Evolutionary conservation across 2,329 filamentous ascomycete species (phyloP).

Genomic region (Fusarium decemcellulare): DNA sequence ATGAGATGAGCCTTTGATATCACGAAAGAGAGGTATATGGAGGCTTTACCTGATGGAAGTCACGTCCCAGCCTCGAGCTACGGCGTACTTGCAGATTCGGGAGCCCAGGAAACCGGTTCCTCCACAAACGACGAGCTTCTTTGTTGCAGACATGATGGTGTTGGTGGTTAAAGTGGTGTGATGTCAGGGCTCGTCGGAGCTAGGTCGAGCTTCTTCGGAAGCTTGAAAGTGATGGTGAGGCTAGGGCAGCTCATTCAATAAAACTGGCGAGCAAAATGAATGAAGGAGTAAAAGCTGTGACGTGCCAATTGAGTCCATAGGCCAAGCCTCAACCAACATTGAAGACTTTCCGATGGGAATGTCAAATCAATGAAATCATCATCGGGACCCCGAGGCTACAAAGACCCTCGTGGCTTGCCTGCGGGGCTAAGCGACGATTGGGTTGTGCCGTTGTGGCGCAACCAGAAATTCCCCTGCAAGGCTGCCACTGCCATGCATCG

Average conservation of each 20-base stretch:
- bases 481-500: slow-evolving; percentile 19
- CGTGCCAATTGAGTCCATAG: slow-evolving; percentile 28
- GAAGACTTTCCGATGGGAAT: slow-evolving; percentile 21
- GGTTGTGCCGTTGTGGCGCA: slow-evolving; percentile 27
- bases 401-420: slow-evolving; percentile 24
- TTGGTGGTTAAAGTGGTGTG: slow-evolving; percentile 39
- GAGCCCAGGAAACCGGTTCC: slow-evolving; percentile 93
- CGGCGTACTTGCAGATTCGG: slow-evolving; percentile 92
- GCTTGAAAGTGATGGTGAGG: background rate
- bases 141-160: slow-evolving; percentile 70
- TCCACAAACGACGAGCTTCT: slow-evolving; percentile 90
- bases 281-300: background rate
- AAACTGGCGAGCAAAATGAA: background rate
- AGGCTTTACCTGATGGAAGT: slow-evolving; percentile 85
- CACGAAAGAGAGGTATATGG: slow-evolving; percentile 7
- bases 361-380: slow-evolving; percentile 48
- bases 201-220: slow-evolving; percentile 11
- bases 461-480: slow-evolving; percentile 8
- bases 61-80: slow-evolving; percentile 89
- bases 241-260: background rate
- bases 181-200: slow-evolving; percentile 22
- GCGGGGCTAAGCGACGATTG: slow-evolving; percentile 17
- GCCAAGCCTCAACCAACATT: slow-evolving; percentile 10
- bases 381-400: slow-evolving; percentile 40
- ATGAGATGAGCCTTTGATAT: slow-evolving; percentile 35